Conservation (phyloP, 176 grass and related monocot genomes). For the Zoysia pacifica region DNA sequence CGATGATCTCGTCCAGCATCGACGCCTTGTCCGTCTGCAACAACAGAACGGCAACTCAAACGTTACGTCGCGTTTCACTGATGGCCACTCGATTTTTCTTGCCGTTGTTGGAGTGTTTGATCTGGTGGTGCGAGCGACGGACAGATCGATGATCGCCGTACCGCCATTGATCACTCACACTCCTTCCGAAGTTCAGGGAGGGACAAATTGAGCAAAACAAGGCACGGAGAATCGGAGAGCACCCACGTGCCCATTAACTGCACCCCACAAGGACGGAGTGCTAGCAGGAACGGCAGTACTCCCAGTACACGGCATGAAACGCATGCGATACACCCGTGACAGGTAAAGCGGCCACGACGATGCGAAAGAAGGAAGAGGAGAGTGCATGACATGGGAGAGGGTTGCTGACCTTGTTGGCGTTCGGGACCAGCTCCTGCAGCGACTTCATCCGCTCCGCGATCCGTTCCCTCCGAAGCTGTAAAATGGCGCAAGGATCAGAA, state of each 20-base stretch:
- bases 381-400: no score
- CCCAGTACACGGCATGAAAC: neutral
- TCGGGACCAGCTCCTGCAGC: conserved; percentile 90
- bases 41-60: neutral
- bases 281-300: neutral
- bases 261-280: neutral
- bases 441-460: conserved; percentile 98
- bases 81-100: neutral
- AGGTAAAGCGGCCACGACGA: neutral
- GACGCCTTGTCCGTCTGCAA: conserved; percentile 88
- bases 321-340: neutral
- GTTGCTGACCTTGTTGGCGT: conserved; percentile 83
- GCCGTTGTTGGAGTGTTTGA: neutral
- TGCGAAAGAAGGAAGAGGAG: neutral
- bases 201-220: neutral
- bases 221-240: neutral
- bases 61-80: neutral
- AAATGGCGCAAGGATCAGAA: neutral
- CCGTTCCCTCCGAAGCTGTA: conserved; percentile 91
- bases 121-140: neutral
- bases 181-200: neutral
- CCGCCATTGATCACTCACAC: conserved; percentile 5
- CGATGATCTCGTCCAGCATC: conserved; percentile 98
- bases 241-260: conserved; percentile 14
- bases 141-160: neutral